Percentiles rank a stretch among this genome's conserved stretches.
Conservation (phyloP, 371 early-diverging fungal genomes). For the Mortierella sp. region DNA sequence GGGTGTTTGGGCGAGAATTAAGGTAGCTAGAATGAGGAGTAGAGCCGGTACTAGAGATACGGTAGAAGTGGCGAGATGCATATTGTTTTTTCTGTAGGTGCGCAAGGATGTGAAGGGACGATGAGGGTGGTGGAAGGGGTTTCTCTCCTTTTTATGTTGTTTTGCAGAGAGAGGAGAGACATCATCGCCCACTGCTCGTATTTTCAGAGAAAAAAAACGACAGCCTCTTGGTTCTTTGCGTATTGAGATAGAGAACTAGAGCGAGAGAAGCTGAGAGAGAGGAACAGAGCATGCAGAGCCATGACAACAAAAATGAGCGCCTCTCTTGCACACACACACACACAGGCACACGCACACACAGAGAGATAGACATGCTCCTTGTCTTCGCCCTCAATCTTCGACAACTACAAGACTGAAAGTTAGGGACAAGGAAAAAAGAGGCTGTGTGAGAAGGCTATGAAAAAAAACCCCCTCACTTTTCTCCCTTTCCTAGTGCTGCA, state of each 20-base stretch:
- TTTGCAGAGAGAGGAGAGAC: not conserved
- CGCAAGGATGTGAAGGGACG: not conserved
- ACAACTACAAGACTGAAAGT: not conserved
- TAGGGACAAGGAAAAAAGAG: not conserved
- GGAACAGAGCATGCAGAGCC: not conserved
- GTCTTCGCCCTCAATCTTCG: not conserved
- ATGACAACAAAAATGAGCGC: not conserved
- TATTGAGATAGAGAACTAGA: not conserved
- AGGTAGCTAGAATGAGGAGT: not conserved
- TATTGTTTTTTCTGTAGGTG: not conserved
- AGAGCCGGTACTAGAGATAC: not conserved
- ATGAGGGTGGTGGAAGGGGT: not conserved
- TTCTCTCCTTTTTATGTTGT: not conserved
- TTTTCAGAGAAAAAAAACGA: not conserved
- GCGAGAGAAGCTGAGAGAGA: not conserved
- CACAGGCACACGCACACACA: too few relatives aligned
- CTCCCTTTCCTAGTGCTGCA: too few relatives aligned
- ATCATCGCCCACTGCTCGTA: not conserved
- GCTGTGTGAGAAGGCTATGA: not conserved
- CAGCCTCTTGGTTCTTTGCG: not conserved
- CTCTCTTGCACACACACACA: not conserved
- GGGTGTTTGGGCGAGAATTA: not conserved
- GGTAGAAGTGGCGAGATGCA: not conserved
- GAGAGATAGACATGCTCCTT: too few relatives aligned
- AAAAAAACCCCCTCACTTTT: too few relatives aligned